phyloP scores from a whole-genome alignment of 345 rosid genomes.

The Durio zibethinus region DNA sequence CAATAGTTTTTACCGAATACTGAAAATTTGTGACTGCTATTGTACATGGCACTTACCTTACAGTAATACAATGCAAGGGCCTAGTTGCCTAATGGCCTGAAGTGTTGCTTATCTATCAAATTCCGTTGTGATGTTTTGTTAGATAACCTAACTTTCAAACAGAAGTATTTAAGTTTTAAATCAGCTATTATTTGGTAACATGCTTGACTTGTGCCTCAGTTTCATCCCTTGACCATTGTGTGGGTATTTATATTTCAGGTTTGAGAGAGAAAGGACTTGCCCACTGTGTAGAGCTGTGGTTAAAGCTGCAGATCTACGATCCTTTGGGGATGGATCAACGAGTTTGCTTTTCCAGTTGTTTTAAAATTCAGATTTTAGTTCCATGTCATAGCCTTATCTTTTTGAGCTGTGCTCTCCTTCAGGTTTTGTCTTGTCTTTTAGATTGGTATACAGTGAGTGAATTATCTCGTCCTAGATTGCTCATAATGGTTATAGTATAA shows the following conservation, averaged over 20 bases:
- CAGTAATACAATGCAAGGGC: background rate
- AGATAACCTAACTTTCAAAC: background rate
- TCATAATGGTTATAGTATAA: background rate
- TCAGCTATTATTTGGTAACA: background rate
- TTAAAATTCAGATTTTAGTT: slow-evolving; percentile 4
- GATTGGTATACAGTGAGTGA: background rate
- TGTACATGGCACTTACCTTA: background rate
- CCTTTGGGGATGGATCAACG: slow-evolving; percentile 57
- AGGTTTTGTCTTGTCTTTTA: background rate
- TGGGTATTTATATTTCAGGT: slow-evolving; percentile 34
- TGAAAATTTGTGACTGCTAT: background rate
- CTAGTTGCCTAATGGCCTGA: background rate
- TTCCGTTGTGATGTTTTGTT: background rate
- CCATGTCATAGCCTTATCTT: background rate
- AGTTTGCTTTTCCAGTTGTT: slow-evolving; percentile 55
- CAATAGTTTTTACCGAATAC: background rate
- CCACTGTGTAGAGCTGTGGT: slow-evolving; percentile 61
- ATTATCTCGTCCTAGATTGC: background rate
- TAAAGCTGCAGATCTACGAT: slow-evolving; percentile 42
- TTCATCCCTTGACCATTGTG: background rate
- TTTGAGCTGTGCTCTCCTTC: background rate
- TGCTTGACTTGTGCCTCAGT: background rate
- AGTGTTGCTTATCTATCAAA: background rate
- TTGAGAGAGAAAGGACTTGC: slow-evolving; percentile 63
- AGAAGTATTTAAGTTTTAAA: background rate